Percentiles rank a stretch among this genome's conserved stretches.
Evolutionary conservation across 192 early-diverging fungal species (phyloP).

Genomic region (Mortierella antarctica): DNA sequence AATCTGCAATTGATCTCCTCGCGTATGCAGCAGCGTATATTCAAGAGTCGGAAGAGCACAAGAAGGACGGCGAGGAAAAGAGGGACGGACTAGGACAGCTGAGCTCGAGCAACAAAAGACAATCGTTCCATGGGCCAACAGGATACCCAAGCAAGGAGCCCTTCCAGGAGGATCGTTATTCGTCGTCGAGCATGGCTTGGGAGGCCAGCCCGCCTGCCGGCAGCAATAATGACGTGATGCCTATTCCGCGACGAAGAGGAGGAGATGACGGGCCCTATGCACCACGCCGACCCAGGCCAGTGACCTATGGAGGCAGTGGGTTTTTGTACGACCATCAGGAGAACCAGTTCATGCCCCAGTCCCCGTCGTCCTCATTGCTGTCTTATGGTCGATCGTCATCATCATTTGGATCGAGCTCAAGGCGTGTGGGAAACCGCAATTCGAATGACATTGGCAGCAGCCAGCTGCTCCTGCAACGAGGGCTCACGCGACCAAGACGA

Average conservation of each 20-base stretch:
- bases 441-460: conserved; percentile 33
- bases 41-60: conserved; percentile 48
- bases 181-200: conserved; percentile 34
- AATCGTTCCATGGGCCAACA: conserved; percentile 48
- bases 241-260: conserved; percentile 28
- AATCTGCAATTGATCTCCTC: conserved; percentile 48
- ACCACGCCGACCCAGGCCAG: conserved; percentile 34
- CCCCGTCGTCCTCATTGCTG: conserved; percentile 31
- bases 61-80: conserved; percentile 41
- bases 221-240: conserved; percentile 21
- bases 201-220: conserved; percentile 26
- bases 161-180: conserved; percentile 34
- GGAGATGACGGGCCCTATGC: conserved; percentile 39
- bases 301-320: conserved; percentile 49
- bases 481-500: conserved; percentile 33
- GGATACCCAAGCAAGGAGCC: conserved; percentile 44
- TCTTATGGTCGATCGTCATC: conserved; percentile 4
- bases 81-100: conserved; percentile 21
- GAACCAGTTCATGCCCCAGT: conserved; percentile 40
- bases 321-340: conserved; percentile 48
- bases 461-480: conserved; percentile 28
- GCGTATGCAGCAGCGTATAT: conserved; percentile 46
- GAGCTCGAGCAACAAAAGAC: conserved; percentile 39
- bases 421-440: conserved; percentile 36
- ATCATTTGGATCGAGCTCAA: neutral